Evolutionary conservation across 257 asterid species (phyloP).

Genomic region (Nicotiana noctiflora): DNA sequence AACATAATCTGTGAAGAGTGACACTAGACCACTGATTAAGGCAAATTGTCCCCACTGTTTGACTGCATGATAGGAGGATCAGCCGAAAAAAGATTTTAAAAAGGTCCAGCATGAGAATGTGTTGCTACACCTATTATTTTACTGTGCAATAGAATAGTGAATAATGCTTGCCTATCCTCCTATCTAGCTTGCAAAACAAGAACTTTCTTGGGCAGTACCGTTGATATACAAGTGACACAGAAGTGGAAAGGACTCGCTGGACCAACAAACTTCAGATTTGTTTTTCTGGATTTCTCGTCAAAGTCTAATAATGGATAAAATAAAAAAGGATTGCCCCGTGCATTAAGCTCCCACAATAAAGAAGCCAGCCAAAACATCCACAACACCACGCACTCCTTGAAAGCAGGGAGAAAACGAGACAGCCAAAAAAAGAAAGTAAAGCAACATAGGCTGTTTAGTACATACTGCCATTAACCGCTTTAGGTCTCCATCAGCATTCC

Average conservation of each 20-base stretch:
- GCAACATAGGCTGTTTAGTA: not conserved
- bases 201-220: not conserved
- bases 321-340: too few species aligned
- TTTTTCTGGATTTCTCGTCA: not conserved
- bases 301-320: not conserved
- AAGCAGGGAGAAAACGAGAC: not conserved
- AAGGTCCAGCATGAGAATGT: not conserved
- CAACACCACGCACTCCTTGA: conserved; percentile 9
- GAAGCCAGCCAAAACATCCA: conserved; percentile 24
- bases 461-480: conserved; percentile 60
- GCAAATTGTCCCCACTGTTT: too few species aligned
- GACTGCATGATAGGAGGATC: conserved; percentile 1
- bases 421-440: conserved; percentile 1
- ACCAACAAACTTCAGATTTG: not conserved
- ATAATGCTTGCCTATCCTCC: not conserved
- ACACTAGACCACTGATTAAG: not conserved
- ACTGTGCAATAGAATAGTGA: not conserved
- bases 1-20: not conserved
- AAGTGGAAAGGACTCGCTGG: not conserved
- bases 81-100: conserved; percentile 20
- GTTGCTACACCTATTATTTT: not conserved
- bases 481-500: conserved; percentile 41
- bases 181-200: not conserved
- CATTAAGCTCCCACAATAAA: not conserved
- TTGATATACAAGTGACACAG: not conserved